Percentiles rank a stretch among this genome's conserved stretches.
Conservation (phyloP, 2,329 filamentous ascomycete genomes). For the Sphaceloma murrayae region DNA sequence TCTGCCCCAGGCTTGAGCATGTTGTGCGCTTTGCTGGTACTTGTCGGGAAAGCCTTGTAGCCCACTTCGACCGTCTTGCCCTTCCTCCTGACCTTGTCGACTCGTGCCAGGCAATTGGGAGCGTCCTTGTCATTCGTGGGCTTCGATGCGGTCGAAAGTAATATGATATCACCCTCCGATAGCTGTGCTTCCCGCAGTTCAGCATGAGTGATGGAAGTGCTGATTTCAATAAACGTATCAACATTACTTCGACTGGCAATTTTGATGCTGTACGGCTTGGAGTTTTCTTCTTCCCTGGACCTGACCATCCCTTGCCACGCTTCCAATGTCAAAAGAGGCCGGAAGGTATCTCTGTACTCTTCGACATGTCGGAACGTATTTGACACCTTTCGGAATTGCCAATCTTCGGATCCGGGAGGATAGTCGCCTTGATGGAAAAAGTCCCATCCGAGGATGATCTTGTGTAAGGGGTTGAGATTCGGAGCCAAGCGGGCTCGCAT, state of each 20-base stretch:
- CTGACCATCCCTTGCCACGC: conserved; percentile 93
- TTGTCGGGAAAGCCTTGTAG: conserved; percentile 62
- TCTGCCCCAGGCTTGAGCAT: conserved; percentile 57
- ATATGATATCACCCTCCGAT: conserved; percentile 76
- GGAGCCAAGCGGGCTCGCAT: conserved; percentile 88
- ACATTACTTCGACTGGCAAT: conserved; percentile 81
- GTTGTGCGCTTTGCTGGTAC: conserved; percentile 15
- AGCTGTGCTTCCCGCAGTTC: conserved; percentile 64
- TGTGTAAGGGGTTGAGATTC: conserved; percentile 75
- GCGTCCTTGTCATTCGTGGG: conserved; percentile 58
- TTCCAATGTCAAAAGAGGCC: conserved; percentile 81
- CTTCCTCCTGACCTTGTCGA: conserved; percentile 71
- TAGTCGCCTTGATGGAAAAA: conserved; percentile 85
- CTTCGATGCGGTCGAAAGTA: conserved; percentile 65
- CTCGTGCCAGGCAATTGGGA: conserved; percentile 76
- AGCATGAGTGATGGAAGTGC: conserved; percentile 63
- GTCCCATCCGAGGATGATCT: conserved; percentile 83
- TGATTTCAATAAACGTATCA: conserved; percentile 87
- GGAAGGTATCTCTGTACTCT: conserved; percentile 81
- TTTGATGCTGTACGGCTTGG: conserved; percentile 76
- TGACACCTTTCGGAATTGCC: conserved; percentile 64
- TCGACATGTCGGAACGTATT: conserved; percentile 65
- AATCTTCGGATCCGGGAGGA: conserved; percentile 62
- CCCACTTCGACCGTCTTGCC: conserved; percentile 73
- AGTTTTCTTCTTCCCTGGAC: conserved; percentile 73